Base-by-base conservation (phyloP, 2,329 filamentous ascomycete species). In the Pseudogymnoascus sp. region DNA sequence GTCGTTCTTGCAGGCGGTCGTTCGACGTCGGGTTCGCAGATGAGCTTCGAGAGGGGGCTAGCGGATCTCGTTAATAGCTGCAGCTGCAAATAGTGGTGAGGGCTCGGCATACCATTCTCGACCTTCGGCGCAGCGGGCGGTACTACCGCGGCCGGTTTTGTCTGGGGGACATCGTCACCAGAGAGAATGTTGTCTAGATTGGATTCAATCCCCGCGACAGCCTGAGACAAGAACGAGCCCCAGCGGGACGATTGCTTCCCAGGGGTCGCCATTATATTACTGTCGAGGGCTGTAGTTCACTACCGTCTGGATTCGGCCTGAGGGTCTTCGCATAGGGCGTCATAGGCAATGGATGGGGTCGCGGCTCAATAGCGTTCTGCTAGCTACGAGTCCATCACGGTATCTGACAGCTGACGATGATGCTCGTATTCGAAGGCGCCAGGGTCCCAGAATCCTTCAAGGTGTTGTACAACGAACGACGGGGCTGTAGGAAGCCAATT, bases 171-270 rank as follows among this genome's bases (percentile, higher is more conserved):
- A 47, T 88, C 86, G 63, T 90, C 87, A 68, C 97, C 93, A 62
- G 91, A 87, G 65, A 99, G 83, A 64, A 99, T 96, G 60, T 85
- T 93, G 75, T 99, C 95, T 65, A 99, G 83, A 47, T 90, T 87
- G 65, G 93, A 96, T 78, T 99, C 95, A 64, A 99, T 89, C 65
- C 93, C 93, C 63, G 93, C 92, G 65, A 97, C 91, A 67, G 93
- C 93, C 76, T 93, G 91, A 68, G 92, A 90, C 65, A 97, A 82
- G 73, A 96, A 88, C 33, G 86, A 86, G 53, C 88, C 89, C 89
- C 89, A 92, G 85, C 83, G 83, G 61, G 83, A 83, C 66, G 82
- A 78, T 68, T 84, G 68, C 63, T 76, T 74, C 28, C 64, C 53
- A 31, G 72, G 68, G 61, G 71, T 69, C 44, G 71, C 66, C 73